These are phyloP conservation scores for Xylariales sp. DNA, from an alignment of 2,329 filamentous ascomycete genomes.

Conservation along the genomic window DNA sequence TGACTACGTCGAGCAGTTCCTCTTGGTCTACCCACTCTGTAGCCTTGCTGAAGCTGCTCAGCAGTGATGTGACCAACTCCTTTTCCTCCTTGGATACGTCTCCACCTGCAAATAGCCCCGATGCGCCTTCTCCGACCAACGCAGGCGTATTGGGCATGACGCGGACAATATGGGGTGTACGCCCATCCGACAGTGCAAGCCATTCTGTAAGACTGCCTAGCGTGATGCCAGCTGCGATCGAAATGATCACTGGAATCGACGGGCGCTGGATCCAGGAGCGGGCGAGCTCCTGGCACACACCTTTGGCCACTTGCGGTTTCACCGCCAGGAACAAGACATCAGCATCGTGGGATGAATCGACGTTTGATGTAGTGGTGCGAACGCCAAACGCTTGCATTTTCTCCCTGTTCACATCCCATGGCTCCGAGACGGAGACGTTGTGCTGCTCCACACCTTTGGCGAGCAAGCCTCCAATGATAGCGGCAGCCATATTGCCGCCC, in stretches of 20 bases:
- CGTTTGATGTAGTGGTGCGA: conserved; percentile 40
- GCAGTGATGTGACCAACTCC: conserved; percentile 35
- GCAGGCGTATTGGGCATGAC: conserved; percentile 51
- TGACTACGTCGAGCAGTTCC: conserved; percentile 45
- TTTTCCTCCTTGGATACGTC: conserved; percentile 38
- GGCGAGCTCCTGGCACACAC: conserved; percentile 42
- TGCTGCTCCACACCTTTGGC: conserved; percentile 36
- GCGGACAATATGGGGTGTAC: conserved; percentile 39
- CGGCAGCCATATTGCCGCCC: conserved; percentile 48
- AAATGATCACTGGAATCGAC: conserved; percentile 39
- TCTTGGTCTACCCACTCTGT: conserved; percentile 47
- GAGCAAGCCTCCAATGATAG: conserved; percentile 46
- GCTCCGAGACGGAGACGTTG: conserved; percentile 45
- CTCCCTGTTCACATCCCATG: conserved; percentile 47
- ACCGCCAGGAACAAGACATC: conserved; percentile 46
- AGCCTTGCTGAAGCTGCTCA: conserved; percentile 42
- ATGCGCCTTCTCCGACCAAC: conserved; percentile 45
- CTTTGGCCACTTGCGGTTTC: conserved; percentile 46
- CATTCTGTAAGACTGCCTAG: conserved; percentile 38
- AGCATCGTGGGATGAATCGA: conserved; percentile 37
- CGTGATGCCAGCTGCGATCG: conserved; percentile 46
- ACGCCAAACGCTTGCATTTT: conserved; percentile 44
- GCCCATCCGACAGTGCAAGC: conserved; percentile 33
- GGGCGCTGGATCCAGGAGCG: conserved; percentile 29
- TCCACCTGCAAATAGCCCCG: conserved; percentile 39